Conservation (phyloP, 2,329 filamentous ascomycete species). For the Cadophora malorum region DNA sequence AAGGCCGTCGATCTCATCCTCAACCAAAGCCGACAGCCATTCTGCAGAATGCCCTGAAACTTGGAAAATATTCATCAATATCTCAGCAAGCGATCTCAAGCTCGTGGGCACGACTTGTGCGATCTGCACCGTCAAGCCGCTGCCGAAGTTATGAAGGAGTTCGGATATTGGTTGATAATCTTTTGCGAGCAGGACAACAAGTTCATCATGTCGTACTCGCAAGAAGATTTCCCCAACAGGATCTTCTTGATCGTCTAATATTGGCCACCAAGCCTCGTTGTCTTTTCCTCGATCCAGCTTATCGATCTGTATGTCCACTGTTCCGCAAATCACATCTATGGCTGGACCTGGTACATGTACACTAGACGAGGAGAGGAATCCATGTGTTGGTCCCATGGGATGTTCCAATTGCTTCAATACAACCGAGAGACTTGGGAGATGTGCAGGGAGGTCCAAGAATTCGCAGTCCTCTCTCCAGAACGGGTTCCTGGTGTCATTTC, state of each 20-base stretch:
- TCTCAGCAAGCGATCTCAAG: conserved; percentile 81
- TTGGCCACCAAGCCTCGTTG: conserved; percentile 86
- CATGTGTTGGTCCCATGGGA: conserved; percentile 34
- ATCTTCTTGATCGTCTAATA: conserved; percentile 78
- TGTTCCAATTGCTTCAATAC: conserved; percentile 70
- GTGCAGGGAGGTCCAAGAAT: conserved; percentile 74
- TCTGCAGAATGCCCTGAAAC: conserved; percentile 83
- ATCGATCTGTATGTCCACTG: conserved; percentile 77
- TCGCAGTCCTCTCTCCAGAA: conserved; percentile 84
- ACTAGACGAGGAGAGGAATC: conserved; percentile 42
- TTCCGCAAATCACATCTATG: conserved; percentile 65
- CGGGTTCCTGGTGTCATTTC: conserved; percentile 73
- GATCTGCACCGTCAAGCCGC: conserved; percentile 84
- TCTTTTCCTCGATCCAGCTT: conserved; percentile 79
- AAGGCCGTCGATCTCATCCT: conserved; percentile 96
- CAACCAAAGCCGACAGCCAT: conserved; percentile 91
- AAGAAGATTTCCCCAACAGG: conserved; percentile 84
- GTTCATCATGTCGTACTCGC: conserved; percentile 83
- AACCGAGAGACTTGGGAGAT: conserved; percentile 72
- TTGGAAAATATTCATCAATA: conserved; percentile 93
- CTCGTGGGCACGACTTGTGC: conserved; percentile 79
- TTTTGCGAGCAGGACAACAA: conserved; percentile 83
- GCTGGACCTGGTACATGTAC: conserved; percentile 42
- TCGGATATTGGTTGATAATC: conserved; percentile 87
- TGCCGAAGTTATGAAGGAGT: conserved; percentile 82